Base-by-base conservation (phyloP, 768 basidiomycete species). In the Daedaleopsis sinensis region DNA sequence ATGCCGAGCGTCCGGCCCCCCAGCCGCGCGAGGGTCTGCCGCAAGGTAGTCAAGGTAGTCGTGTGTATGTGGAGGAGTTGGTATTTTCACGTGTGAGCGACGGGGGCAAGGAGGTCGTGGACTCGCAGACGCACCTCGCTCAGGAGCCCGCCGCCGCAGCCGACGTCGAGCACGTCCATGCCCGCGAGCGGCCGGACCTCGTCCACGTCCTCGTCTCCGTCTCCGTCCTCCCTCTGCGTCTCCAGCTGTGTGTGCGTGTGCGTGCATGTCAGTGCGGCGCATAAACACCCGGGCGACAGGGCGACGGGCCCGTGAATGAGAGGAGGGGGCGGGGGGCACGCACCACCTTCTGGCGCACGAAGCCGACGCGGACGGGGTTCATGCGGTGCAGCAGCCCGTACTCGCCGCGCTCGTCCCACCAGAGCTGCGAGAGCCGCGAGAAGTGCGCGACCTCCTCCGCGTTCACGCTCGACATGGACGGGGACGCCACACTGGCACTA, bases 401-500 rank as follows among this genome's bases (percentile, higher is more conserved):
- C 73, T 98, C 96, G 66, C 96, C 96, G 19, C 80, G 84, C 70
- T 96, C 93, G 74, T 96, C 88, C 95, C 96, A 98, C 96, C 96
- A 98, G 69, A 87, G 80, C n/a, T 90, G 87, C 1, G 94, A 93
- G 5, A 97, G 86, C 27, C 83, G 80, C 2, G 95, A 93, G 73
- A 98, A 97, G 73, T 93, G 92, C 0, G 90, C 87, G 42, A 97
- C 90, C 74, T 98, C 96, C 55, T 80, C 82, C 0, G 80, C 71
- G 71, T 96, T 95, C 67, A 94, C 82, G 2, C 88, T 81, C 24
- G 80, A 81, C 46, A n/a, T 42, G 39, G 18, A 7, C 27, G 27
- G 3, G 27, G 27, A n/a, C n/a, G n/a, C n/a, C n/a, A n/a, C n/a
- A n/a, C n/a, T n/a, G n/a, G n/a, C n/a, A n/a, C 39, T 42, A 11